These are phyloP conservation scores for Claviceps sp. DNA, from an alignment of 2,329 filamentous ascomycete genomes.

Conservation along the genomic window DNA sequence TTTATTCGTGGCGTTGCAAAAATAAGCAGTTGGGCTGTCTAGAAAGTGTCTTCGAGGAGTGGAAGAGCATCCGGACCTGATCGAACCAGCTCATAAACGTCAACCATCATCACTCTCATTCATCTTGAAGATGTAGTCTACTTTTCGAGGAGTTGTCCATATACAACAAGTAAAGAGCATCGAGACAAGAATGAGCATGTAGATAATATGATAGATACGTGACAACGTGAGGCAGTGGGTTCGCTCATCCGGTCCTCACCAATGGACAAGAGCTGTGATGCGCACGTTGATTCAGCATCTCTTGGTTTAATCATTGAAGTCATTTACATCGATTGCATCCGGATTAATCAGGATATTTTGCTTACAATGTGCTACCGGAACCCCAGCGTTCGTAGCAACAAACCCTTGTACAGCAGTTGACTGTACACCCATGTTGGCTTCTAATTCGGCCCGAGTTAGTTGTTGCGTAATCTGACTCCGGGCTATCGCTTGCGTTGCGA, in stretches of 20 bases:
- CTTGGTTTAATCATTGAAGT: constrained; percentile 42
- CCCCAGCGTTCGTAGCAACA: constrained; percentile 69
- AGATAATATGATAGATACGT: too few relatives aligned
- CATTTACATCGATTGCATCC: constrained; percentile 73
- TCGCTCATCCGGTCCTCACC: not conserved
- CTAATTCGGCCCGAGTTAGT: constrained; percentile 54
- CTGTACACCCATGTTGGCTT: constrained; percentile 79
- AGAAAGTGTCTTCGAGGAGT: too few relatives aligned
- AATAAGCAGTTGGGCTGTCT: too few relatives aligned
- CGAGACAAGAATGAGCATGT: too few relatives aligned
- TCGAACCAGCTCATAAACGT: too few relatives aligned
- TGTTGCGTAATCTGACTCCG: constrained; percentile 53
- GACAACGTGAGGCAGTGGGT: too few relatives aligned
- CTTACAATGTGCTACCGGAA: constrained; percentile 36
- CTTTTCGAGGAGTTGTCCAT: too few relatives aligned
- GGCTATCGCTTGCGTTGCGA: constrained; percentile 87
- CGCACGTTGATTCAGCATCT: not conserved
- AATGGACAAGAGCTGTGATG: not conserved
- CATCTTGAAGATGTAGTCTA: too few relatives aligned
- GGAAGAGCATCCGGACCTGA: too few relatives aligned
- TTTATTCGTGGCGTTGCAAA: too few relatives aligned
- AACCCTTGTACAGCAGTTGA: constrained; percentile 83
- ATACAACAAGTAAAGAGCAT: too few relatives aligned
- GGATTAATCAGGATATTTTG: constrained; percentile 50
- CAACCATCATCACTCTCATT: too few relatives aligned